Base-by-base conservation (phyloP, 2,329 filamentous ascomycete genomes). In the Phaeomoniella chlamydospora region DNA sequence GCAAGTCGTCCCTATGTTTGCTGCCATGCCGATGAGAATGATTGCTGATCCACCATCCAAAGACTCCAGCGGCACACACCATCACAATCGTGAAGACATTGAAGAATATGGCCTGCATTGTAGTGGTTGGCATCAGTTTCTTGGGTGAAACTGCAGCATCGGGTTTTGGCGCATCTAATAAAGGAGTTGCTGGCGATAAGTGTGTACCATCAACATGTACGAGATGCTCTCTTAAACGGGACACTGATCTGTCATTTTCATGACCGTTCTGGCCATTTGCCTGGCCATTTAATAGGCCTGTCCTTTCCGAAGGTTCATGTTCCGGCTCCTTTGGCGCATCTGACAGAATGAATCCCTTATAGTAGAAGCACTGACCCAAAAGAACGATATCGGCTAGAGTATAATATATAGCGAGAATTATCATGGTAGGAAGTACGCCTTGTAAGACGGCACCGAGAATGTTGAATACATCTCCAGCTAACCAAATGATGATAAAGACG, bases 391-490 rank as follows among this genome's bases (percentile, higher is more conserved):
- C 88, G 41, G 86, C 86, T 26, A 93, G 69, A 12, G 87, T 92
- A 55, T 96, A 94, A 57, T 94, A 94, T 12, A 94, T 72, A 10
- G 87, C 87, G n/a, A 94, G 67, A 36, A 94, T 93, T 42, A 84
- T 78, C 86, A 96, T 94, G 0, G 88, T 98, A 1, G 90, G 87
- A 37, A 96, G 59, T 4, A 98, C 88, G 37, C 83, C 81, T 56
- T 96, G 88, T 9, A 94, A 58, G 12, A 94, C 75, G 13, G 86
- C 83, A n/a, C 88, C 88, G 2, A 93, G 68, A 43, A 94, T 92
- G 54, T 96, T 96, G 68, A 94, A 94, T 45, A 94, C 77, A 75
- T 98, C 90, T 36, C 90, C 90, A 1, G 79, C 68, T 2, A 94
- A 70, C 90, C 90, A 98, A 49, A 93, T 74, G 41, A 92, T 77